A percentile compares a stretch with the other conserved stretches of the same genome.
phyloP scores from a whole-genome alignment of 495 filamentous ascomycete species.

The Cairneyella variabilis region DNA sequence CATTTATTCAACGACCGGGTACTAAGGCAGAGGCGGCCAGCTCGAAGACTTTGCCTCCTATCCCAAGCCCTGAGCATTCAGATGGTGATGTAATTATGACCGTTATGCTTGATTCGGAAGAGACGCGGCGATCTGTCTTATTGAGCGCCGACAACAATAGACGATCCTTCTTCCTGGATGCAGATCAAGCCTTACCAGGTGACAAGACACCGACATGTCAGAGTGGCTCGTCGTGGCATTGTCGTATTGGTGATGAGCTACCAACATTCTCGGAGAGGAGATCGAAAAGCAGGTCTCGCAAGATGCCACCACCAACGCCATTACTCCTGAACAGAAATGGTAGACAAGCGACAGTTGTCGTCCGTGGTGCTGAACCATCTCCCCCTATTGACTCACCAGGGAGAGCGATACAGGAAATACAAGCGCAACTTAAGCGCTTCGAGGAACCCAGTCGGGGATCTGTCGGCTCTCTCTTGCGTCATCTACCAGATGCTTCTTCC shows the following conservation, averaged over 20 bases:
- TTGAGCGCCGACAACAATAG: not conserved
- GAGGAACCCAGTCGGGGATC: conserved; percentile 22
- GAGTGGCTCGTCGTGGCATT: conserved; percentile 35
- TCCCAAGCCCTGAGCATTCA: not conserved
- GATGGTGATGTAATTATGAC: conserved; percentile 26
- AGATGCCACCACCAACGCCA: conserved; percentile 45
- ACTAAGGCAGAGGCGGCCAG: not conserved
- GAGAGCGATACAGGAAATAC: conserved; percentile 43
- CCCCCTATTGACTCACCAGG: conserved; percentile 47
- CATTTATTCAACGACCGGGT: conserved; percentile 13
- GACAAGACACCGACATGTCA: conserved; percentile 10
- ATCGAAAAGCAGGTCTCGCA: conserved; percentile 23
- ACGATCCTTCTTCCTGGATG: conserved; percentile 20
- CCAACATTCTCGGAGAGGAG: conserved; percentile 48
- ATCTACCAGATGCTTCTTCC: conserved; percentile 24
- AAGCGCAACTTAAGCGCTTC: conserved; percentile 39
- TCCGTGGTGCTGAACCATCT: conserved; percentile 26
- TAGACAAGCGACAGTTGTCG: conserved; percentile 26
- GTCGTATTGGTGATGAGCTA: conserved; percentile 47
- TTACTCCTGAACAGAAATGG: conserved; percentile 37
- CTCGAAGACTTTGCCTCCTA: not conserved
- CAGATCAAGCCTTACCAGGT: conserved; percentile 14
- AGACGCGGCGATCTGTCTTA: conserved; percentile 7
- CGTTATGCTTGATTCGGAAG: conserved; percentile 33
- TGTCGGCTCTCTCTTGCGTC: conserved; percentile 18